Evolutionary conservation across 805 yeast species (phyloP).

Genomic region (Sugiyamaella floridensis): DNA sequence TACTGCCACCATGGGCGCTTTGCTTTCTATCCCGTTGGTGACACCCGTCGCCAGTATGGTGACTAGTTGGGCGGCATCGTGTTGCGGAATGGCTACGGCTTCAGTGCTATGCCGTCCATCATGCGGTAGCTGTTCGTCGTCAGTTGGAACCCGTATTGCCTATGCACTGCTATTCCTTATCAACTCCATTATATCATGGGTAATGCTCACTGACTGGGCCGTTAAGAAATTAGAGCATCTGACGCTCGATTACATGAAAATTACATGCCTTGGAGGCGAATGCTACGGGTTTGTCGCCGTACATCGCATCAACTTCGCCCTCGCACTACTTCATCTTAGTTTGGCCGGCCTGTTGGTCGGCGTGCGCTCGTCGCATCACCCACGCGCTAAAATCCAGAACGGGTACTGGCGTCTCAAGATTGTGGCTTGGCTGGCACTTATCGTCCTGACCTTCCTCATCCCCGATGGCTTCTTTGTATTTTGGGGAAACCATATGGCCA

Average conservation of each 20-base stretch:
- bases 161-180: slow-evolving; percentile 74
- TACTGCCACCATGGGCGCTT: slow-evolving; percentile 32
- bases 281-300: slow-evolving; percentile 93
- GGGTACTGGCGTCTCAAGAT: slow-evolving; percentile 85
- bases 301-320: slow-evolving; percentile 83
- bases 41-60: slow-evolving; percentile 56
- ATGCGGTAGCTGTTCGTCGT: slow-evolving; percentile 59
- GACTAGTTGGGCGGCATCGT: slow-evolving; percentile 61
- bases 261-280: slow-evolving; percentile 71
- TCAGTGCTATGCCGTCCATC: slow-evolving; percentile 48
- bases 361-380: slow-evolving; percentile 69
- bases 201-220: slow-evolving; percentile 78
- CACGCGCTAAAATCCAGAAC: slow-evolving; percentile 79
- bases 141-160: slow-evolving; percentile 75
- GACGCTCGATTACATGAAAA: slow-evolving; percentile 60
- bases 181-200: slow-evolving; percentile 85
- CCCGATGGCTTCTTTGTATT: slow-evolving; percentile 82
- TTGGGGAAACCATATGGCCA: slow-evolving; percentile 89
- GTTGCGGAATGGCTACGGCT: slow-evolving; percentile 75
- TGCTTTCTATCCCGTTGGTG: slow-evolving; percentile 42
- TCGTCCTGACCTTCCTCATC: slow-evolving; percentile 61
- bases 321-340: slow-evolving; percentile 70
- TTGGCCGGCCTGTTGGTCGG: slow-evolving; percentile 63
- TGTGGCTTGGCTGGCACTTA: slow-evolving; percentile 48
- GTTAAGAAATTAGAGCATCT: slow-evolving; percentile 64